These are phyloP conservation scores for Stagonosporopsis tanaceti DNA, from an alignment of 2,329 filamentous ascomycete genomes.

Conservation along the genomic window DNA sequence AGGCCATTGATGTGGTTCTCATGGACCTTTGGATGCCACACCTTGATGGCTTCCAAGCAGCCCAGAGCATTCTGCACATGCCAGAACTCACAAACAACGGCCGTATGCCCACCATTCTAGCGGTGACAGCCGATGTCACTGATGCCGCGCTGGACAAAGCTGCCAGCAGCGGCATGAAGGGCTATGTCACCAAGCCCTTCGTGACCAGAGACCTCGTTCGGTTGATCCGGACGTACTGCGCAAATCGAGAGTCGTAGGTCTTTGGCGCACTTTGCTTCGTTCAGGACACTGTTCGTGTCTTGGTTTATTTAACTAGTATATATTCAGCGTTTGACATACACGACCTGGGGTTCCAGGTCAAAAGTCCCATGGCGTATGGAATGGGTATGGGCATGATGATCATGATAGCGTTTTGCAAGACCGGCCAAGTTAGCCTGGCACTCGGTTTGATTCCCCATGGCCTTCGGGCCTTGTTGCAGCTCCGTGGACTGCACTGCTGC, in stretches of 20 bases:
- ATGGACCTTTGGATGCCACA: constrained; percentile 83
- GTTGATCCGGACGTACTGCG: constrained; percentile 62
- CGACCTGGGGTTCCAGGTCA: constrained; percentile 2
- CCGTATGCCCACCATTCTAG: constrained; percentile 59
- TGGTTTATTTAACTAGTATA: constrained; percentile 22
- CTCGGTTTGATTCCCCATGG: constrained; percentile 21
- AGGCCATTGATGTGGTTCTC: constrained; percentile 67
- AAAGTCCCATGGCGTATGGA: constrained; percentile 18
- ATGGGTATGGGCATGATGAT: constrained; percentile 27
- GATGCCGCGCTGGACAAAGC: constrained; percentile 68
- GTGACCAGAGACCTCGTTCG: constrained; percentile 69
- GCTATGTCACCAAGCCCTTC: constrained; percentile 74
- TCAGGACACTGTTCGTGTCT: constrained; percentile 12
- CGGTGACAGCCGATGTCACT: constrained; percentile 73
- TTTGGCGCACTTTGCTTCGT: constrained; percentile 11
- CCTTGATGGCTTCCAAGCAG: constrained; percentile 76
- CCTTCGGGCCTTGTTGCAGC: constrained; percentile 13
- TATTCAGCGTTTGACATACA: constrained; percentile 23
- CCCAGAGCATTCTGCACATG: constrained; percentile 67
- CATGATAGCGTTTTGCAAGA: constrained; percentile 27
- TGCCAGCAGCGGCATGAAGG: constrained; percentile 70
- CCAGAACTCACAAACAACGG: constrained; percentile 42
- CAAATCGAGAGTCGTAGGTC: constrained; percentile 17
- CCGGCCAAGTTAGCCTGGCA: constrained; percentile 19
- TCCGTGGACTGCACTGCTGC: constrained; percentile 12